A percentile compares a stretch with the other conserved stretches of the same genome.
Conservation (phyloP, 176 grass and related monocot species). For the Saccharum spontaneum region DNA sequence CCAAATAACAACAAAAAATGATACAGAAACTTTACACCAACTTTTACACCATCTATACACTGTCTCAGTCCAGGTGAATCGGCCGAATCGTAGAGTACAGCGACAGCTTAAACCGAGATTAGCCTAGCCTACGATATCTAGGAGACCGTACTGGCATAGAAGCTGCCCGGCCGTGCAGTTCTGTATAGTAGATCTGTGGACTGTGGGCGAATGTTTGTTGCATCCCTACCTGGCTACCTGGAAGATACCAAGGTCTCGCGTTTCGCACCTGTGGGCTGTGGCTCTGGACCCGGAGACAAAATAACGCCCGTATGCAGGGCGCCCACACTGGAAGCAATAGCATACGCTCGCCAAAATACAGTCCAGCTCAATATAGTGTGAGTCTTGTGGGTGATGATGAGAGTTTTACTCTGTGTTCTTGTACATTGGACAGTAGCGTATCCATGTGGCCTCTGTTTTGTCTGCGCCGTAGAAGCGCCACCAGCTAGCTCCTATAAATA, state of each 20-base stretch:
- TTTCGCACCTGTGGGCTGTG: neutral
- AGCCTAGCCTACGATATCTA: neutral
- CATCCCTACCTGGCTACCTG: neutral
- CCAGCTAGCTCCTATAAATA: neutral
- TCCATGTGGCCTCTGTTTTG: neutral
- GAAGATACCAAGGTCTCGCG: neutral
- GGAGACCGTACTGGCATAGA: neutral
- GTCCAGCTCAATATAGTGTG: too few relatives aligned
- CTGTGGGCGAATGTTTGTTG: neutral
- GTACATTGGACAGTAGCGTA: neutral
- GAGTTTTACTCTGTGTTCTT: neutral
- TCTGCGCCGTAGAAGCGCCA: neutral
- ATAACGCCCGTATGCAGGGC: neutral
- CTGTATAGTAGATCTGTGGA: neutral
- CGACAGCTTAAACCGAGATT: neutral
- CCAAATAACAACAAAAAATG: too few relatives aligned
- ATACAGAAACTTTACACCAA: too few relatives aligned
- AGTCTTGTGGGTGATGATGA: too few relatives aligned
- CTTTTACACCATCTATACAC: too few relatives aligned
- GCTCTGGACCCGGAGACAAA: neutral
- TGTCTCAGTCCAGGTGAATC: slow-evolving; percentile 16
- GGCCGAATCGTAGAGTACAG: neutral
- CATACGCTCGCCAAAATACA: neutral
- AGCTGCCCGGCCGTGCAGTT: neutral
- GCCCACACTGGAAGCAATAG: neutral